Evolutionary conservation across 2,329 filamentous ascomycete species (phyloP), one percentile per base, ranked within the genome.

Genomic region (Penicillium sp.): DNA sequence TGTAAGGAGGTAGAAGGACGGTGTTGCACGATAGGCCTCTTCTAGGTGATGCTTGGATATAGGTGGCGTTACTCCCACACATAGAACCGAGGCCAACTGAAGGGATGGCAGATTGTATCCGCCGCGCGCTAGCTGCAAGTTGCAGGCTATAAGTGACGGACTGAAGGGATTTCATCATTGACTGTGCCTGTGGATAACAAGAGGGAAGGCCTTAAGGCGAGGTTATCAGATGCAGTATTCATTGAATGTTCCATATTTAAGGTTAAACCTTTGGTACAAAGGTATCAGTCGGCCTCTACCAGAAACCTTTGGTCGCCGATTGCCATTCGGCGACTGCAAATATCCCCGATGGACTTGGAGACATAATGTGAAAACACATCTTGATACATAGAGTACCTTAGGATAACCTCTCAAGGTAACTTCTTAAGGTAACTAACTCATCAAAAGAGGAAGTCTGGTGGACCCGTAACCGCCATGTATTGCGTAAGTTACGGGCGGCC

Each of bases 401-500:
- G 15, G 15, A 18, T 23, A 23, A 23, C 20, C 20, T 23, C 20
- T 23, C 3, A 4, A 3, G 9, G 2, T 6, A 18, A 4, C 18
- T 7, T 8, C 4, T 18, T 35, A 3, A 35, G 7, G 32, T 35
- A 15, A 18, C 15, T 35, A 15, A 18, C 15, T 18, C 15, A 18
- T 18, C 3, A 10, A 18, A 12, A 20, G 4, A 18, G 6, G 15
- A 37, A 10, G 15, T 20, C 15, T 7, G 44, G 50, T 53, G 50
- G 50, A 27, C 46, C 39, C 46, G 50, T 49, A 46, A 44, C 27
- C 37, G 39, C 23, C 31, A 25, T 35, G 46, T 52, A 52, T 35
- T 40, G 38, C 28, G 51, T 50, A 54, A 50, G 42, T 53, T 51
- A 48, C 47, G 20, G 47, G 24, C 43, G 47, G 51, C 44, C 50